Base-by-base conservation (phyloP, 2,329 filamentous ascomycete genomes). In the Hypomyces rosellus region DNA sequence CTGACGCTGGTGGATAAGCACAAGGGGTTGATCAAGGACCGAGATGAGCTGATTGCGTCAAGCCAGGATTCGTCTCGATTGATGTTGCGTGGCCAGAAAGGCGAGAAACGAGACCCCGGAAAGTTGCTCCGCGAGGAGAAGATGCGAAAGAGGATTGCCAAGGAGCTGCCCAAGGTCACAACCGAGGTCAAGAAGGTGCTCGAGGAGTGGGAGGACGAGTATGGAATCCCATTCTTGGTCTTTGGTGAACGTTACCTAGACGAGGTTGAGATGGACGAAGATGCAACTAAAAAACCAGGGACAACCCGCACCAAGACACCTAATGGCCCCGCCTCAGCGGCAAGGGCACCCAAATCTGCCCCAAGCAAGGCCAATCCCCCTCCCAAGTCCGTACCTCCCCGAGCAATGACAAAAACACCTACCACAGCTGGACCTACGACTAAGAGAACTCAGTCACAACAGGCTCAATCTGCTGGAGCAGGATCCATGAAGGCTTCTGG, bases 61-160 rank as follows among this genome's bases (percentile, higher is more conserved):
- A 95, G 89, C 61, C 91, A 96, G 65, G 95, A 99, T 67, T 91
- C 93, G 13, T 96, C 92, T 6, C 85, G 93, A 41, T 76, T 99
- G 30, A 90, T 97, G 85, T 82, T 84, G 61, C 89, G 92, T 54
- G 91, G 91, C 2, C 85, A 89, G 58, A 96, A 95, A 72, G 92
- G 92, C 49, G 92, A 97, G 72, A 89, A 85, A 69, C 88, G 95
- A 55, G 93, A 99, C 64, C 93, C 93, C 3, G 92, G 90, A 46
- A 93, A 96, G 70, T 77, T 99, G 14, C 76, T 99, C 47, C 81
- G 93, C 30, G 93, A 99, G 65, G 93, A 99, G 72, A 99, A 97
- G 78, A 95, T 96, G 89, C 84, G 93, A 53, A 99, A 99, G 80
- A 81, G 91, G 51, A 96, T 99, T 55, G 81, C 91, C 22, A 99